These are phyloP conservation scores for Xylaria sp. DNA, from an alignment of 2,329 filamentous ascomycete genomes.

Conservation along the genomic window DNA sequence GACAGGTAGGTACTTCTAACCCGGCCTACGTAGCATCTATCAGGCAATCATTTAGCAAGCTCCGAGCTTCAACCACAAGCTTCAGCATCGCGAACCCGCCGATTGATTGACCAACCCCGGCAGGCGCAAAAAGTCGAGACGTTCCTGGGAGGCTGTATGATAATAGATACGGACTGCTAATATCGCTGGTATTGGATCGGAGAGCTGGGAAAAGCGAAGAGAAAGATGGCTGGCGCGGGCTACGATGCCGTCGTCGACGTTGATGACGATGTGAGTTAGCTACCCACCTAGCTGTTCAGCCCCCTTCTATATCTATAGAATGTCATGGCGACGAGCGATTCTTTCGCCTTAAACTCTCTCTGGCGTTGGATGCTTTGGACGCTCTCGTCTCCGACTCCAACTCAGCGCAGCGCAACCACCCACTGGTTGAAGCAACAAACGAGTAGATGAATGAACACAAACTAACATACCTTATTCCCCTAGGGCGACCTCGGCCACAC, in stretches of 20 bases:
- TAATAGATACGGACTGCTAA: not conserved
- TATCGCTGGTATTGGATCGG: not conserved
- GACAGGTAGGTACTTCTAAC: not conserved
- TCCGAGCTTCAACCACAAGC: conserved; percentile 26
- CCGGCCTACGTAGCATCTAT: conserved; percentile 17
- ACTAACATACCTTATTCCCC: conserved; percentile 21
- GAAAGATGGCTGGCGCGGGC: conserved; percentile 80
- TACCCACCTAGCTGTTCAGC: not conserved
- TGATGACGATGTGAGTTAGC: conserved; percentile 81
- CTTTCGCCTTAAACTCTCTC: no score
- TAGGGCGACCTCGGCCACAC: conserved; percentile 98
- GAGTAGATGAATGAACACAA: not conserved
- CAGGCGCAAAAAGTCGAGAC: not conserved
- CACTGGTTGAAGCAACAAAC: not conserved
- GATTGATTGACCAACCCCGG: not conserved
- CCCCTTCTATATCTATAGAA: not conserved
- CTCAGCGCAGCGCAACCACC: not conserved
- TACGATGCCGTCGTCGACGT: conserved; percentile 99
- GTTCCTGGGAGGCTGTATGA: not conserved
- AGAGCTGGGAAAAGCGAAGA: conserved; percentile 36
- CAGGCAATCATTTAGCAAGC: conserved; percentile 28
- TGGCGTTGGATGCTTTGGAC: no score
- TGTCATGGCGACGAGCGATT: not conserved
- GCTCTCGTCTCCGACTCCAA: not conserved
- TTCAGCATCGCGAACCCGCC: conserved; percentile 24